Evolutionary conservation across 176 grass and related monocot genomes (phyloP).

Genomic region (Carex kokanica): DNA sequence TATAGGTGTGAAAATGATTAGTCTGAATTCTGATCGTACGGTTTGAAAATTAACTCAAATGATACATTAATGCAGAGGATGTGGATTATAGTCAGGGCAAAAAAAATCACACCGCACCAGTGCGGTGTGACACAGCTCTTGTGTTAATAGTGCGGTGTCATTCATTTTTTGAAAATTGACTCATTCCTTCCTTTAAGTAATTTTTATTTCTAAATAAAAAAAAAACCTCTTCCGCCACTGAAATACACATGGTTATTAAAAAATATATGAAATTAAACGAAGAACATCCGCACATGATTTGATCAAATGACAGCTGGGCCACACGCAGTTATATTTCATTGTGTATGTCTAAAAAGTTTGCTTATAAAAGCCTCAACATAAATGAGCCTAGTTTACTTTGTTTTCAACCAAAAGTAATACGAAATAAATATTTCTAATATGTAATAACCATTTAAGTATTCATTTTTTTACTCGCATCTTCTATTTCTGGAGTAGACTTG

Average conservation of each 20-base stretch:
- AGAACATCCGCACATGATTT: neutral
- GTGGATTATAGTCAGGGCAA: no score
- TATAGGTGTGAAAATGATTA: no score
- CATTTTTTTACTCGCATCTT: neutral
- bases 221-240: neutral
- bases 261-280: neutral
- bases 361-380: neutral
- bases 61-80: no score
- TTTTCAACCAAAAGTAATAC: neutral
- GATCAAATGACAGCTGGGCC: constrained; percentile 17
- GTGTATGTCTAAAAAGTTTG: neutral
- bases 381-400: neutral
- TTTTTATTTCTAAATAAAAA: no score
- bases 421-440: neutral
- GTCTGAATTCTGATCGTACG: no score
- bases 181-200: no score
- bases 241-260: neutral
- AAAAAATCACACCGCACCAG: no score
- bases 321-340: neutral
- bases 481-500: neutral
- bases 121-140: no score
- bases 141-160: no score
- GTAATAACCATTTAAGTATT: neutral
- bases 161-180: no score
- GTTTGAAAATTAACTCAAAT: no score